Base-by-base conservation (phyloP, 2,329 filamentous ascomycete genomes). In the Paecilomyces formosus region DNA sequence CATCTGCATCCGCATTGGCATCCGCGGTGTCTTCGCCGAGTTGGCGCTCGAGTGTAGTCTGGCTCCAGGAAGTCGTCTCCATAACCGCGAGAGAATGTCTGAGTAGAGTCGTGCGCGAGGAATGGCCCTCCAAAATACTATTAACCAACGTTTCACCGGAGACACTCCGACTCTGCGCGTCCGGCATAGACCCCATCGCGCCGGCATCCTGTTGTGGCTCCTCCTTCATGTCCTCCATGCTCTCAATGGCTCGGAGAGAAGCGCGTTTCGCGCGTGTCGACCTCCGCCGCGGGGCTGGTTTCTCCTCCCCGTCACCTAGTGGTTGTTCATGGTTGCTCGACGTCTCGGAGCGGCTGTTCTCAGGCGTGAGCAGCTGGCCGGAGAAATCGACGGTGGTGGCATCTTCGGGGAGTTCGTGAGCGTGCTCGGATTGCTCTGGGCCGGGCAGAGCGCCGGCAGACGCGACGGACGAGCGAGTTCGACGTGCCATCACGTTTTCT, bases 291-390 rank as follows among this genome's bases (percentile, higher is more conserved):
- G 64, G 55, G 12, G 64, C 58, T 28, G 67, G 64, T 60, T 72
- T 71, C 59, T 74, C 72, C 53, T 74, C 39, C 4, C 18, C 18
- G 8, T 45, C 71, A 28, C 61, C 63, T 12, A 65, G 68, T 63
- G 69, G 68, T 64, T 72, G 69, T 59, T 73, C 71, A 63, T 71
- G 71, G 62, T 72, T 73, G 63, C 73, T 76, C 4, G 74, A 75
- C 1, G 73, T 75, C 58, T 76, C 74, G n/a, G 74, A 77, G 56
- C 71, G 73, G 60, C 75, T 76, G 49, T 74, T 74, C 57, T 76
- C 74, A 56, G 75, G 75, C 2, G 75, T 77, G 18, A 76, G 67
- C n/a, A 76, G 68, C 60, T 75, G 72, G 63, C 72, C 72, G 18
- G 72, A 67, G 18, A 72, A 67, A 54, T 75, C 71, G 39, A 73